Conservation (phyloP, 768 basidiomycete genomes). For the Scleroderma citrinum region DNA sequence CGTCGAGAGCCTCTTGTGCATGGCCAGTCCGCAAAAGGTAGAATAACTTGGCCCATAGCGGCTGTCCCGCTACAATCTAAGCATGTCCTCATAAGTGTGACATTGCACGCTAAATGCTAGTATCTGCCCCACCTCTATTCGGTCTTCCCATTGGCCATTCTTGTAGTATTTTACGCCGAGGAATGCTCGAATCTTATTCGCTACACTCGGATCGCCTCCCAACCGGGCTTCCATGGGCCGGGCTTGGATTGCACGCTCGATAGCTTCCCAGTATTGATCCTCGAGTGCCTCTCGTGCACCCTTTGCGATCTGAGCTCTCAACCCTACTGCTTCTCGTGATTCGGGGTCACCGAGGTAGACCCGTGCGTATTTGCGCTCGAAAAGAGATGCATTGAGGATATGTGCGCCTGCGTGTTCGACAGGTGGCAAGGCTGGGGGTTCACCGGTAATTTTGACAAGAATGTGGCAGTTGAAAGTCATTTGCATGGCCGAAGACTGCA, state of each 20-base stretch:
- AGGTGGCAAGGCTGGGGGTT: conserved; percentile 71
- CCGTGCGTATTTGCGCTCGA: conserved; percentile 78
- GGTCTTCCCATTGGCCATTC: conserved; percentile 78
- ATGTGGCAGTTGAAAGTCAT: conserved; percentile 68
- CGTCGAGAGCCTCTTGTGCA: conserved; percentile 69
- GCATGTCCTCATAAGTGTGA: conserved; percentile 1
- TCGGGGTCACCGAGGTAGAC: conserved; percentile 65
- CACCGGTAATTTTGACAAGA: conserved; percentile 68
- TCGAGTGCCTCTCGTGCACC: conserved; percentile 82
- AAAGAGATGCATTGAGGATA: conserved; percentile 71
- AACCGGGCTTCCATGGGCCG: conserved; percentile 79
- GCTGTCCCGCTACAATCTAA: conserved; percentile 79
- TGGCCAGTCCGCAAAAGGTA: conserved; percentile 88
- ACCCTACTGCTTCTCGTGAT: conserved; percentile 55
- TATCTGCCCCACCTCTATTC: conserved; percentile 66
- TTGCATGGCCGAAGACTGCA: conserved; percentile 47
- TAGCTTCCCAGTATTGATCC: conserved; percentile 79
- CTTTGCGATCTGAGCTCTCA: conserved; percentile 68
- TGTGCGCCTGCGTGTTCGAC: conserved; percentile 77
- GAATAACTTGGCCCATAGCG: conserved; percentile 92
- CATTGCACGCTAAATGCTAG: neutral
- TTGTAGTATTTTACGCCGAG: conserved; percentile 74
- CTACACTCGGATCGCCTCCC: conserved; percentile 86
- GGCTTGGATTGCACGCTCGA: conserved; percentile 79
- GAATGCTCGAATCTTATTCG: conserved; percentile 88